phyloP scores from a whole-genome alignment of 1,284 basidiomycete species.

The Cerioporus squamosus region DNA sequence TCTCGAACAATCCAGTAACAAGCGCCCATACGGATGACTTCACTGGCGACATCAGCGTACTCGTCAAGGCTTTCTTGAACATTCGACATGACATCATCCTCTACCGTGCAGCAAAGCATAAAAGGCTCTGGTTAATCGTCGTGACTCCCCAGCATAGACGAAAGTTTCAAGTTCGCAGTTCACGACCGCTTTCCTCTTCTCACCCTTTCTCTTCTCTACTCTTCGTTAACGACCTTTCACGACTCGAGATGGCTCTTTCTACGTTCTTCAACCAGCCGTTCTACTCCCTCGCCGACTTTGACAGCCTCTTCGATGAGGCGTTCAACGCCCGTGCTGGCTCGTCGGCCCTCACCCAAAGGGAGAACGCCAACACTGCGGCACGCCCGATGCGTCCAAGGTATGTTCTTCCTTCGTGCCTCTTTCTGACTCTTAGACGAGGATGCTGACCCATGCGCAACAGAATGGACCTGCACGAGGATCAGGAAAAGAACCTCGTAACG shows the following conservation, averaged over 20 bases:
- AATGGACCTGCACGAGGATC: constrained; percentile 51
- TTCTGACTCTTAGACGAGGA: no score
- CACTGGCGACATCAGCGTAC: neutral
- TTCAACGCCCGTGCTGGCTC: constrained; percentile 30
- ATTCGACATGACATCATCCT: no score
- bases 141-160: no score
- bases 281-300: constrained; percentile 43
- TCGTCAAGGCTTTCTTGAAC: neutral
- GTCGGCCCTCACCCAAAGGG: constrained; percentile 5
- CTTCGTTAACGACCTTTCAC: neutral
- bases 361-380: constrained; percentile 8
- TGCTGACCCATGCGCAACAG: constrained; percentile 27
- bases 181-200: no score
- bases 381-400: constrained; percentile 28
- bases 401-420: neutral
- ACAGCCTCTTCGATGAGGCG: constrained; percentile 50
- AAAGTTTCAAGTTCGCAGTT: no score
- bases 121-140: no score
- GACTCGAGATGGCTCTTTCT: constrained; percentile 4
- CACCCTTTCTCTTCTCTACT: no score
- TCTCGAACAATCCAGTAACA: constrained; percentile 1
- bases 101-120: no score
- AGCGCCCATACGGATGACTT: neutral
- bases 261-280: constrained; percentile 49
- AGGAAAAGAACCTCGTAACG: constrained; percentile 43